phyloP scores from a whole-genome alignment of 2,329 filamentous ascomycete species.

The Sclerotinia glacialis region DNA sequence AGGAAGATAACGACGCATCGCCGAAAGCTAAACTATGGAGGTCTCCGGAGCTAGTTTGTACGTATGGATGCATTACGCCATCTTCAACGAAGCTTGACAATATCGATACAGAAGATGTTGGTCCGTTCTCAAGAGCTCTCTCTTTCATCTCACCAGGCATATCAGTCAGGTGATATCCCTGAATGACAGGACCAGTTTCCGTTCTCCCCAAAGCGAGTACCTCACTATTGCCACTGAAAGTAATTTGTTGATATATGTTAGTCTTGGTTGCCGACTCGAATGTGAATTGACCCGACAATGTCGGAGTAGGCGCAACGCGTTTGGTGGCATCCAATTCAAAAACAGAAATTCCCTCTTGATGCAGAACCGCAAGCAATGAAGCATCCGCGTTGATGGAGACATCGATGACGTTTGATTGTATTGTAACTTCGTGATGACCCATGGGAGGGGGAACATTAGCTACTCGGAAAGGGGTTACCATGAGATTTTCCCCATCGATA shows the following conservation, averaged over 20 bases:
- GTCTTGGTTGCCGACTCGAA: slow-evolving; percentile 40
- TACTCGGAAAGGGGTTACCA: slow-evolving; percentile 78
- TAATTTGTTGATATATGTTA: slow-evolving; percentile 34
- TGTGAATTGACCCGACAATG: slow-evolving; percentile 43
- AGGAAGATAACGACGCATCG: slow-evolving; percentile 31
- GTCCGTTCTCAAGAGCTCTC: slow-evolving; percentile 19
- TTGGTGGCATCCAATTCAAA: slow-evolving; percentile 66
- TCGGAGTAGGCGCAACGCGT: slow-evolving; percentile 49
- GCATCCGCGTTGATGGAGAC: slow-evolving; percentile 68
- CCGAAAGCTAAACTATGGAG: slow-evolving; percentile 35
- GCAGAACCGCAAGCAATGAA: slow-evolving; percentile 68
- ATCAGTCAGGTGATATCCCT: slow-evolving; percentile 33
- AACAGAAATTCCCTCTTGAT: slow-evolving; percentile 62
- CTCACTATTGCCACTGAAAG: slow-evolving; percentile 31
- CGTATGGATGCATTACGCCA: slow-evolving; percentile 31
- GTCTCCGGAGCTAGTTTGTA: slow-evolving; percentile 35
- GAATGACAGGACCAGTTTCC: slow-evolving; percentile 26
- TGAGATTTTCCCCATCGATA: slow-evolving; percentile 75
- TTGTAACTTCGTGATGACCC: slow-evolving; percentile 71
- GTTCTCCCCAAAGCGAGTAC: slow-evolving; percentile 30
- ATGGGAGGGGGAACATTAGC: slow-evolving; percentile 92
- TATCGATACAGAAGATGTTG: slow-evolving; percentile 27
- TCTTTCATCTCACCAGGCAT: slow-evolving; percentile 35
- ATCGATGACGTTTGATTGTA: slow-evolving; percentile 65
- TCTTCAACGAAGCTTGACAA: slow-evolving; percentile 35